These are phyloP conservation scores for Haematococcus sp. DNA, from an alignment of 139 green algal species.

Conservation along the genomic window DNA sequence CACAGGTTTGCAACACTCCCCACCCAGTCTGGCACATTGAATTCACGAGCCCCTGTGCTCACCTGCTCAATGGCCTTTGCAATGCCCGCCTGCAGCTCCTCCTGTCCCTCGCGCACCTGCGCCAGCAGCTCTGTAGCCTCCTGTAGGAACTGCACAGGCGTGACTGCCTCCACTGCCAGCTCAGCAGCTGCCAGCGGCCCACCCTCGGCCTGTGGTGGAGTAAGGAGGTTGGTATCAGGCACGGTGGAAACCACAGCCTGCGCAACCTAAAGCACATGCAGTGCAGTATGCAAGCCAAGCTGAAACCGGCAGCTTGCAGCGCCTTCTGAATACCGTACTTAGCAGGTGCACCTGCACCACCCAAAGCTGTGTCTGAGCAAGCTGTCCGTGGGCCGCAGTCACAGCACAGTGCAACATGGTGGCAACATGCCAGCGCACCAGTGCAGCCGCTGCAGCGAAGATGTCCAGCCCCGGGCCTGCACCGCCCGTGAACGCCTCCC, in stretches of 20 bases:
- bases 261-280: too few species aligned
- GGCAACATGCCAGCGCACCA: not conserved
- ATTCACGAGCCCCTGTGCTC: not conserved
- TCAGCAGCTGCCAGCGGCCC: slow-evolving; percentile 15
- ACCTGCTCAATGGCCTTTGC: not conserved
- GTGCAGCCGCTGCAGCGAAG: slow-evolving; percentile 24
- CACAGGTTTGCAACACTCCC: too few species aligned
- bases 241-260: not conserved
- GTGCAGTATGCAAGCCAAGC: too few species aligned
- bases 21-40: too few species aligned
- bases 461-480: slow-evolving; percentile 22
- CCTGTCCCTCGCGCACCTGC: slow-evolving; percentile 14
- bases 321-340: too few species aligned
- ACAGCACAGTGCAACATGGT: not conserved
- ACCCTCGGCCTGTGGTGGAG: not conserved
- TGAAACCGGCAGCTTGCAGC: too few species aligned
- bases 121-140: slow-evolving; percentile 22
- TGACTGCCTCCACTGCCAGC: slow-evolving; percentile 23
- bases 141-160: slow-evolving; percentile 19
- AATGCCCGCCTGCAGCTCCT: slow-evolving; percentile 13
- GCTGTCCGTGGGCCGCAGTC: not conserved
- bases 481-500: slow-evolving; percentile 25
- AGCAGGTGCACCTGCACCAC: too few species aligned
- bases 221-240: not conserved
- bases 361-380: too few species aligned